Evolutionary conservation across 1,139 yeast species (phyloP).

Genomic region (Geotrichum siamense): DNA sequence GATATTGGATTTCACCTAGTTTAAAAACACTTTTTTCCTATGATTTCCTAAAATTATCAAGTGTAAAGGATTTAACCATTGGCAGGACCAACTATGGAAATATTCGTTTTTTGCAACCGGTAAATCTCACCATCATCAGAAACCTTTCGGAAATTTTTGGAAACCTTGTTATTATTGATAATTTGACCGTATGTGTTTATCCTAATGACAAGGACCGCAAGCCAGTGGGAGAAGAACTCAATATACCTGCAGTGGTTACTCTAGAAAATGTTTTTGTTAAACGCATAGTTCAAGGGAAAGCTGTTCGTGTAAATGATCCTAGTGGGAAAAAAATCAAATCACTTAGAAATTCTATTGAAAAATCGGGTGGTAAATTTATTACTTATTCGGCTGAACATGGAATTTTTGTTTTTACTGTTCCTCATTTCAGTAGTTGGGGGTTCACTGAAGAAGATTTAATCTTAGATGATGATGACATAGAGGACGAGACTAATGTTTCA

Average conservation of each 20-base stretch:
- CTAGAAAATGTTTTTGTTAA: slow-evolving; percentile 48
- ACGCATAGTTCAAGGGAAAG: slow-evolving; percentile 20
- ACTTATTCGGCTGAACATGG: slow-evolving; percentile 75
- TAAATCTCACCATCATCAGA: slow-evolving; percentile 54
- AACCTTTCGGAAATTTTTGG: slow-evolving; percentile 47
- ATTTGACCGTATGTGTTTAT: slow-evolving; percentile 60
- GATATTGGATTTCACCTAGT: slow-evolving; percentile 79
- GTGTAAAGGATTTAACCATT: slow-evolving; percentile 60
- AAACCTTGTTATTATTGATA: slow-evolving; percentile 47
- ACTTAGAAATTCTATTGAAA: slow-evolving; percentile 41
- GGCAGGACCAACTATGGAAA: slow-evolving; percentile 77
- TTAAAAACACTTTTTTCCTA: slow-evolving; percentile 46
- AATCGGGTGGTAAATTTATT: slow-evolving; percentile 68
- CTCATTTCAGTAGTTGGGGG: slow-evolving; percentile 95
- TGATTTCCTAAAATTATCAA: slow-evolving; percentile 46
- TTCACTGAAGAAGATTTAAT: slow-evolving; percentile 61
- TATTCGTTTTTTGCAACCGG: slow-evolving; percentile 62
- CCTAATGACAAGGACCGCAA: slow-evolving; percentile 52
- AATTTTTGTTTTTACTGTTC: slow-evolving; percentile 73
- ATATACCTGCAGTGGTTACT: slow-evolving; percentile 78
- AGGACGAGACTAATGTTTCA: neutral
- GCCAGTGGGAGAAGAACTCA: slow-evolving; percentile 63
- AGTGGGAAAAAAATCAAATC: slow-evolving; percentile 38
- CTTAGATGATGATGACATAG: slow-evolving; percentile 36
- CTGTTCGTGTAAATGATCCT: slow-evolving; percentile 36